These are phyloP conservation scores for Septoria petroselini DNA, from an alignment of 2,329 filamentous ascomycete species.

Conservation along the genomic window DNA sequence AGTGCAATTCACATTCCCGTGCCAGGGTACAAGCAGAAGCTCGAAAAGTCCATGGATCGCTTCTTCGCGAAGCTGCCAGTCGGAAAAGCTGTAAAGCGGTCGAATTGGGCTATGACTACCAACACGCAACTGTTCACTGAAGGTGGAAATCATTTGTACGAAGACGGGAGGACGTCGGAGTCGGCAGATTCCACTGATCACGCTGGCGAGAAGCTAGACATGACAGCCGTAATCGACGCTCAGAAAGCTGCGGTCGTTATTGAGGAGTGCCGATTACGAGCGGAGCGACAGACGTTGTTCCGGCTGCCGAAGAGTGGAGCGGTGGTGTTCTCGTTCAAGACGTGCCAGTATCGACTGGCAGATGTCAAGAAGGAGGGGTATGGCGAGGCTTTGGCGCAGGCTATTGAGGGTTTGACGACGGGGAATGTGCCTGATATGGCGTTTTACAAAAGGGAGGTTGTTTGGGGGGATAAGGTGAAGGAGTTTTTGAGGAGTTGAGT, in stretches of 20 bases:
- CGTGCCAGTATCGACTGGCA: conserved; percentile 56
- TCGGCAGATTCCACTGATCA: background rate
- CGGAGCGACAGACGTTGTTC: conserved; percentile 61
- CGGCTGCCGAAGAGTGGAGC: conserved; percentile 54
- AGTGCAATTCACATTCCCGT: conserved; percentile 58
- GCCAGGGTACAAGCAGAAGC: conserved; percentile 55
- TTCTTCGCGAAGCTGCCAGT: conserved; percentile 56
- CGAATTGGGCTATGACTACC: conserved; percentile 54
- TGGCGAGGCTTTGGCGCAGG: conserved; percentile 53
- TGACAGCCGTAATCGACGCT: conserved; percentile 31
- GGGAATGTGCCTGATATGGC: conserved; percentile 58
- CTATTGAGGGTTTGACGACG: conserved; percentile 57
- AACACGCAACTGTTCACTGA: conserved; percentile 42
- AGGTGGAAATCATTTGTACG: conserved; percentile 45
- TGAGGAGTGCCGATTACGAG: conserved; percentile 49
- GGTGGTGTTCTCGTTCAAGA: conserved; percentile 61
- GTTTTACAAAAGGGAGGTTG: conserved; percentile 56
- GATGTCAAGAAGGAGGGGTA: conserved; percentile 57
- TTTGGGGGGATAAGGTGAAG: conserved; percentile 57
- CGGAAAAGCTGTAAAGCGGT: conserved; percentile 54
- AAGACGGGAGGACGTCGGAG: conserved; percentile 20
- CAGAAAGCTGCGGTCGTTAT: conserved; percentile 38
- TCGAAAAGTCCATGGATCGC: conserved; percentile 60
- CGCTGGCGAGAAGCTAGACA: background rate
- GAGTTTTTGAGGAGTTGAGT: conserved; percentile 42